Evolutionary conservation across 1,284 basidiomycete species (phyloP), one percentile per base, ranked within the genome.

Genomic region (Cystobasidium pallidum): DNA sequence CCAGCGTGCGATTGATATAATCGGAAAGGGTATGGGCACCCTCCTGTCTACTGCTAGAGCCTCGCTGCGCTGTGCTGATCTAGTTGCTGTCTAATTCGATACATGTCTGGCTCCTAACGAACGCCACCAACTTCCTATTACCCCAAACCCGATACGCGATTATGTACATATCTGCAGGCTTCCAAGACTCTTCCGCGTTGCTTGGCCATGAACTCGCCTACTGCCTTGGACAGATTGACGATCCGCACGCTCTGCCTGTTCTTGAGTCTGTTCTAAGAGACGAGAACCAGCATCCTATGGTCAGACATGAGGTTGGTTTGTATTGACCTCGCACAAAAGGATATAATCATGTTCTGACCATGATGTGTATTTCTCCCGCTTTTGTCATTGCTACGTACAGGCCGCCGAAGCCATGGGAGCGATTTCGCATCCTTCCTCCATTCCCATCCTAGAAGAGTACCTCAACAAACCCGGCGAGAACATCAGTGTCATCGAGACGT

Each of bases 321-420:
- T 24, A 36, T 49, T 49, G 8, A 26, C 26, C 34, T 26, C n/a
- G n/a, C n/a, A n/a, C n/a, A n/a, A n/a, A n/a, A 21, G 30, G 0
- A 19, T 24, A 28, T 6, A 24, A 32, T 43, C 24, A 28, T 11
- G 64, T 15, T 45, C 43, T 45, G 36, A 13, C 13, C 73, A 34
- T 19, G 21, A 6, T 19, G 6, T 32, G 52, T 15, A 32, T n/a
- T 41, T 15, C 15, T 10, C 15, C 6, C 21, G 7, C 17, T 47
- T 39, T 30, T 21, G 13, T 57, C 13, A 32, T 24, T 21, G 13
- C 15, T 19, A 11, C 11, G 10, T 43, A 36, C 15, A 93, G 90
- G 94, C 96, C 28, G 96, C 96, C 21, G 96, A 99, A 83, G 95
- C 96, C 2, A 90, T 99, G 84, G 96, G 95, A 52, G 96, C 96